phyloP scores from a whole-genome alignment of 1,284 basidiomycete genomes.

The Phlebopus sp. region DNA sequence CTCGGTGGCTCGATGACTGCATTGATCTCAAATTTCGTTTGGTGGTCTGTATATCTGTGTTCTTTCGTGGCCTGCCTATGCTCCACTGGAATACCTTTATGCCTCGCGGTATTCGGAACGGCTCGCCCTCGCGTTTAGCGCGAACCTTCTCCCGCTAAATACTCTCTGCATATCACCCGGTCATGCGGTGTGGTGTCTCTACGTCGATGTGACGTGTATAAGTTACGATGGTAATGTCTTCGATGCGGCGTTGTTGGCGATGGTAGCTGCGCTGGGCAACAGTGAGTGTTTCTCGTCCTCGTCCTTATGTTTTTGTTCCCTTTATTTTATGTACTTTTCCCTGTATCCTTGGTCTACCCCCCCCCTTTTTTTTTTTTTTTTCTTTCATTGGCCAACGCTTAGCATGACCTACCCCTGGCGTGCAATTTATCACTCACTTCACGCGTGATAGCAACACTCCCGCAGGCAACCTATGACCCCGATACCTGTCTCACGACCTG shows the following conservation, averaged over 20 bases:
- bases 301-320: not conserved
- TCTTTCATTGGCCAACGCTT: too few species aligned
- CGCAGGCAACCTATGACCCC: slow-evolving; percentile 70
- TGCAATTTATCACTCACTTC: not conserved
- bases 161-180: slow-evolving; percentile 79
- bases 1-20: slow-evolving; percentile 1
- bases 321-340: too few species aligned
- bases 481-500: slow-evolving; percentile 68
- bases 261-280: slow-evolving; percentile 82
- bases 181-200: slow-evolving; percentile 87
- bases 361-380: not conserved
- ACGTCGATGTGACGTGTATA: slow-evolving; percentile 92
- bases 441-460: slow-evolving; percentile 60
- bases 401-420: too few species aligned
- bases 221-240: slow-evolving; percentile 97
- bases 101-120: too few species aligned
- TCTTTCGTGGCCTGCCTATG: too few species aligned
- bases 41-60: not conserved
- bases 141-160: slow-evolving; percentile 60
- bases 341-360: too few species aligned
- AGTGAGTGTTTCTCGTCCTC: slow-evolving; percentile 50
- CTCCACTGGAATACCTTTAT: too few species aligned
- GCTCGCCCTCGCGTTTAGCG: slow-evolving; percentile 41
- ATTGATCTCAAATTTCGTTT: slow-evolving; percentile 1
- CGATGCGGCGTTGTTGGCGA: slow-evolving; percentile 86